These are phyloP conservation scores for Lumnitzera littorea DNA, from an alignment of 345 rosid genomes.

Conservation along the genomic window DNA sequence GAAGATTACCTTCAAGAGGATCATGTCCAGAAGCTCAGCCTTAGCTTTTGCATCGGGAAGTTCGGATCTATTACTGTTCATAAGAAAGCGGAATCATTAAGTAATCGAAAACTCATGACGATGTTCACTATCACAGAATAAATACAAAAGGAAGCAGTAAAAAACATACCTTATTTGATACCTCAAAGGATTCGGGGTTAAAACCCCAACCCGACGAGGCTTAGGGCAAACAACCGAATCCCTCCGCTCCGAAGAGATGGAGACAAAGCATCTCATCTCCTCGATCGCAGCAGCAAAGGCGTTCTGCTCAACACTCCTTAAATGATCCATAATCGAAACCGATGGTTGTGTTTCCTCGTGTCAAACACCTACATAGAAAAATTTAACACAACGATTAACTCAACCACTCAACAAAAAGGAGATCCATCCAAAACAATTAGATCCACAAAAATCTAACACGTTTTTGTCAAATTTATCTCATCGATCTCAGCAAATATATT, in stretches of 20 bases:
- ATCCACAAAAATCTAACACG: too few species aligned
- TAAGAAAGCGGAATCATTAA: background rate
- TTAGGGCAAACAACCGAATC: slow-evolving; percentile 75
- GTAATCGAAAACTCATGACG: background rate
- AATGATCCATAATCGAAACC: slow-evolving; percentile 60
- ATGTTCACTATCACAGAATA: background rate
- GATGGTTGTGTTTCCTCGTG: background rate
- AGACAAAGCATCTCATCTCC: slow-evolving; percentile 40
- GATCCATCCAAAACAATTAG: too few species aligned
- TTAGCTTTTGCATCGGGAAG: slow-evolving; percentile 50
- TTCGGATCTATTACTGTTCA: slow-evolving; percentile 54
- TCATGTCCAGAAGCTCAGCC: slow-evolving; percentile 77
- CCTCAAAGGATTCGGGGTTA: slow-evolving; percentile 33
- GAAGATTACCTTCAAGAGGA: slow-evolving; percentile 58
- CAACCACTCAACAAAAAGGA: too few species aligned
- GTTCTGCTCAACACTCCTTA: slow-evolving; percentile 58
- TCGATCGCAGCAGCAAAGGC: slow-evolving; percentile 44
- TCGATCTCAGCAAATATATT: too few species aligned
- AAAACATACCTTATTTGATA: slow-evolving; percentile 45
- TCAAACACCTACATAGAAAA: background rate
- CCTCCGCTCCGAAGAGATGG: slow-evolving; percentile 35
- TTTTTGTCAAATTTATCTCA: too few species aligned
- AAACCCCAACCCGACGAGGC: slow-evolving; percentile 62
- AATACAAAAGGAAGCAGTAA: background rate
- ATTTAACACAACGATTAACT: too few species aligned